phyloP scores from a whole-genome alignment of 176 grass and related monocot species.

The Luzula sylvatica region DNA sequence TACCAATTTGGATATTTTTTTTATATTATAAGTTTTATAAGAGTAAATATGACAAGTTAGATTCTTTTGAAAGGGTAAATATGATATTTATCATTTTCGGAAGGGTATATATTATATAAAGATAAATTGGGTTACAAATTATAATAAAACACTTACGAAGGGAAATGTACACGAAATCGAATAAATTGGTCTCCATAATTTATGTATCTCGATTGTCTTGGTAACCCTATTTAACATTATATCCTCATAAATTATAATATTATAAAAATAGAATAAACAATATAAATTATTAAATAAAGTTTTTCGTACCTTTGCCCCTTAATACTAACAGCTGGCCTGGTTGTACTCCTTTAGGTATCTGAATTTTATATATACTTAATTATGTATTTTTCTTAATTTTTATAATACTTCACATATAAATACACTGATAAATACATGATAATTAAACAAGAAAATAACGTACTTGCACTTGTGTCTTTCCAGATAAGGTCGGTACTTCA shows the following conservation, averaged over 20 bases:
- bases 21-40: no score
- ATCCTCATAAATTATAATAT: constrained; percentile 32
- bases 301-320: constrained; percentile 83
- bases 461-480: constrained; percentile 76
- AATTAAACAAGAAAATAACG: not conserved
- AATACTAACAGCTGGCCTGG: constrained; percentile 61
- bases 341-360: constrained; percentile 95
- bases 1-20: no score
- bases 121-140: no score
- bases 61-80: no score
- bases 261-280: constrained; percentile 6
- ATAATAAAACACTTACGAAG: constrained; percentile 80
- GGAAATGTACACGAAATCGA: constrained; percentile 71
- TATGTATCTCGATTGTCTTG: constrained; percentile 37
- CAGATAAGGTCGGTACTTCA: constrained; percentile 73
- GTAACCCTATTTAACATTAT: constrained; percentile 66
- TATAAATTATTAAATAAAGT: constrained; percentile 11
- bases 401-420: no score
- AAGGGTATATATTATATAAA: no score
- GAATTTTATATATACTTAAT: constrained; percentile 9
- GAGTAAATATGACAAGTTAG: no score
- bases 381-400: not conserved
- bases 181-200: constrained; percentile 71
- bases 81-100: no score
- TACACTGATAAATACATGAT: not conserved